Base-by-base conservation (phyloP, 352 stramenopile species). In the Globisporangium nodosum region DNA sequence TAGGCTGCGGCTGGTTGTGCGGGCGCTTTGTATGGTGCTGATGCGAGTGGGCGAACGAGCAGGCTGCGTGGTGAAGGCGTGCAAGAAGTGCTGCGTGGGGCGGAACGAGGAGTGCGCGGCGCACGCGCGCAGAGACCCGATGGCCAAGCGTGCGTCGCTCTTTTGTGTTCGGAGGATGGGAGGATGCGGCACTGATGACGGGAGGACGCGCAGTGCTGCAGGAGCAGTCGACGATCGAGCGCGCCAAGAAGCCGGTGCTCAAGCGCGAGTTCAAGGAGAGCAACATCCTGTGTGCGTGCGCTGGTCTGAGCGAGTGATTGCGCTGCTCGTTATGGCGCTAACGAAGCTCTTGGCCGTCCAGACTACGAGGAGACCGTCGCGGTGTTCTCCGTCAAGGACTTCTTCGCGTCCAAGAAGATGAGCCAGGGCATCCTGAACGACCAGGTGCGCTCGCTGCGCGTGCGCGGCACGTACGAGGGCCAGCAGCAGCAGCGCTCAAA, bases 221-320 rank as follows among this genome's bases (percentile, higher is more conserved):
- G 16, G 59, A 61, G 43, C 49, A 54, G 11, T 30, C 39, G n/a
- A 65, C 52, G 24, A 35, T 0, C 31, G 58, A 64, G 48, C 50
- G 69, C 15, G 13, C 42, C 9, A 69, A 72, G 54, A 83, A 79
- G 56, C 49, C 69, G 0, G 82, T 92, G 58, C 63, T 92, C 20
- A 92, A 89, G 66, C 83, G 88, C 58, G 82, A 92, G 52, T 92
- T 90, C 69, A 84, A 85, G 56, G 82, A 92, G 56, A 64, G 62
- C 37, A 90, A 88, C 66, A 75, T 92, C 42, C 54, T 74, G 43
- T 92, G 82, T 92, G 77, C 31, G 81, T 69, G 21, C 2, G 45
- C 15, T 39, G 49, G 18, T 24, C 16, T 11, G 42, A 11, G 16
- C 13, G 42, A 12, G 42, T 48, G 42, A 11, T 27, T 27, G 33